Conservation (phyloP, 164 flowering plant genomes). For the Taxillus chinensis region DNA sequence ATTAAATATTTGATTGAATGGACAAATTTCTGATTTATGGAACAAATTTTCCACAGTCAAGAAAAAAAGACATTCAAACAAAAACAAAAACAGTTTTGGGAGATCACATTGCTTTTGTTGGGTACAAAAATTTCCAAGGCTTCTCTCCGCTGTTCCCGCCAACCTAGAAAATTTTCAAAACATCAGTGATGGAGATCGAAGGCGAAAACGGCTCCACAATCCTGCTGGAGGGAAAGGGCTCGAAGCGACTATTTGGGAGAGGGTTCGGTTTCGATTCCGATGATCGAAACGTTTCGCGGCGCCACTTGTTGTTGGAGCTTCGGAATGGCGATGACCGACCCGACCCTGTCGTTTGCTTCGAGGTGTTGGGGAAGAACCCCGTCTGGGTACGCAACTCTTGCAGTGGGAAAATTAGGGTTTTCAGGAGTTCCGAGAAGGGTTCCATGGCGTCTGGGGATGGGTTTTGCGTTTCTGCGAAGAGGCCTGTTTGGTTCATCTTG, state of each 20-base stretch:
- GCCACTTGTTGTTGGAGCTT: conserved; percentile 37
- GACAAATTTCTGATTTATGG: too few relatives aligned
- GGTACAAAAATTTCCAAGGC: background rate
- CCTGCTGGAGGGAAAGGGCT: conserved; percentile 13
- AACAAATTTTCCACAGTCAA: too few relatives aligned
- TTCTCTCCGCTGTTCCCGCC: background rate
- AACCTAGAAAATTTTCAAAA: background rate
- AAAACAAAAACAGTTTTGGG: too few relatives aligned
- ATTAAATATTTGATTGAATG: too few relatives aligned
- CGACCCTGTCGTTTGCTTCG: conserved; percentile 28
- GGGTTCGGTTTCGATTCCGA: conserved; percentile 23
- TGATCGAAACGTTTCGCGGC: conserved; percentile 67
- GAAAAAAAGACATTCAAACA: too few relatives aligned
- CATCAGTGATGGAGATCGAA: conserved; percentile 61
- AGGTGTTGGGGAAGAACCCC: conserved; percentile 70
- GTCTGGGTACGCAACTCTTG: conserved; percentile 42
- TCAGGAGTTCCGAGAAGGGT: conserved; percentile 42
- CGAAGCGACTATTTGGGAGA: conserved; percentile 44
- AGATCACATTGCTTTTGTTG: too few relatives aligned
- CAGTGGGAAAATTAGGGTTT: conserved; percentile 26
- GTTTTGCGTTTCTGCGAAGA: conserved; percentile 46
- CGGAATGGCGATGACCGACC: background rate
- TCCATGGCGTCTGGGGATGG: conserved; percentile 42
- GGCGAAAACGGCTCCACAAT: conserved; percentile 39
- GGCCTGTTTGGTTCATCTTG: conserved; percentile 45